Base-by-base conservation (phyloP, 176 grass and related monocot genomes). In the Olyra latifolia region DNA sequence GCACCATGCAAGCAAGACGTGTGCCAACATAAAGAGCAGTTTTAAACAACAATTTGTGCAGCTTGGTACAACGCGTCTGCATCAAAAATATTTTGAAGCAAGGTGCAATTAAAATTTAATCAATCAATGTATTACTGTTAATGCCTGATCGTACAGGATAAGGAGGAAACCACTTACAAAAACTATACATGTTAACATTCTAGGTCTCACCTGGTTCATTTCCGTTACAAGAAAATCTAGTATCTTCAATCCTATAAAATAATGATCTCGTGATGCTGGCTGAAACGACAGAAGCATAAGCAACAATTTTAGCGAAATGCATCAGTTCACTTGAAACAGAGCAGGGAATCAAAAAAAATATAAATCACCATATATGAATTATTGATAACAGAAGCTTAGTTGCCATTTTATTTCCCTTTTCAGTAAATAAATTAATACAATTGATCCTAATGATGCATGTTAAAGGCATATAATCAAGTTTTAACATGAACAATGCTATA, bases 221-320 rank as follows among this genome's bases (percentile, higher is more conserved):
- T 99, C 97, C 76, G 77, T 86, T 73, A 91, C 93, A 15, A 99
- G 90, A 78, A 84, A 87, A 80, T 88, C 91, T 82, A 99, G 73
- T 72, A 99, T 96, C 88, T 88, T 99, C 91, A 99, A 83, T 47
- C 97, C 97, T 79, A 99, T 99, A 25, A 94, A 92, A 89, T 99
- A 99, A 81, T 99, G 97, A 85, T 95, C 90, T 80, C 91, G 85
- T 10, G 93, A 90, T 78, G 90, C 92, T 78, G 90, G 90, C 97
- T 99, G 88, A 83, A 89, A 83, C 40, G 12, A 74, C 61, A 84
- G 62, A 73, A 20, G 32, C 43, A 83, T 67, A 84, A 71, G 64
- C 42, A 72, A 69, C 38, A 85, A 74, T 22, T 30, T 82, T 75
- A 87, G 70, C n/a, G 76, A 89, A 84, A 58, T 75, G 53, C 16